Evolutionary conservation across 371 early-diverging fungal species (phyloP).

Genomic region (Rhizopus delemar): DNA sequence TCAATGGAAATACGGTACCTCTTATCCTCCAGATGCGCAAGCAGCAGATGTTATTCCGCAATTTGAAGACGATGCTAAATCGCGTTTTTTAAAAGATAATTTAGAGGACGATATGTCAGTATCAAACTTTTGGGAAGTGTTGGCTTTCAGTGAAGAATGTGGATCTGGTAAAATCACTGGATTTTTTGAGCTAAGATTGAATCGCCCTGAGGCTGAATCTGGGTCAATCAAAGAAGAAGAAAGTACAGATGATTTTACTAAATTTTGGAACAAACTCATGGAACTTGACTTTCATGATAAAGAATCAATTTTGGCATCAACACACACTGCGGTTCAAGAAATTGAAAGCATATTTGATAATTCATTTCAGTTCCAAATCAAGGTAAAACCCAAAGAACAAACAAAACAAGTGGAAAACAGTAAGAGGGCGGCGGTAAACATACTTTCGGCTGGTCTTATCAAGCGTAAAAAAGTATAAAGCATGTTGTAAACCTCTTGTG

Average conservation of each 20-base stretch:
- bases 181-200: conserved; percentile 49
- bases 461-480: conserved; percentile 25
- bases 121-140: conserved; percentile 63
- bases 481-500: neutral
- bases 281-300: conserved; percentile 23
- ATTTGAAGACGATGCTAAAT: conserved; percentile 83
- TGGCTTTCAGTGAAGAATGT: conserved; percentile 77
- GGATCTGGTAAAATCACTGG: conserved; percentile 70
- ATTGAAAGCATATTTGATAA: conserved; percentile 16
- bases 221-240: neutral
- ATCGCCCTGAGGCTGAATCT: neutral
- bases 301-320: conserved; percentile 15
- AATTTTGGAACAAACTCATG: conserved; percentile 40
- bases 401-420: conserved; percentile 10
- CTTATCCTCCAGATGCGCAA: conserved; percentile 45
- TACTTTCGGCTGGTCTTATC: conserved; percentile 20
- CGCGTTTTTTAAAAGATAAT: conserved; percentile 51
- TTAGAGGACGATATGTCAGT: conserved; percentile 48
- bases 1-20: conserved; percentile 66
- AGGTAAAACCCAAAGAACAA: neutral
- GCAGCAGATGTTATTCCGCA: conserved; percentile 62
- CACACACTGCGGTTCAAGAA: conserved; percentile 11
- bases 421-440: conserved; percentile 25
- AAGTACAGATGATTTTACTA: conserved; percentile 13
- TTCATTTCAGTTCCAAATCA: conserved; percentile 5